Conservation (phyloP, 768 basidiomycete genomes). For the Suillus discolor region DNA sequence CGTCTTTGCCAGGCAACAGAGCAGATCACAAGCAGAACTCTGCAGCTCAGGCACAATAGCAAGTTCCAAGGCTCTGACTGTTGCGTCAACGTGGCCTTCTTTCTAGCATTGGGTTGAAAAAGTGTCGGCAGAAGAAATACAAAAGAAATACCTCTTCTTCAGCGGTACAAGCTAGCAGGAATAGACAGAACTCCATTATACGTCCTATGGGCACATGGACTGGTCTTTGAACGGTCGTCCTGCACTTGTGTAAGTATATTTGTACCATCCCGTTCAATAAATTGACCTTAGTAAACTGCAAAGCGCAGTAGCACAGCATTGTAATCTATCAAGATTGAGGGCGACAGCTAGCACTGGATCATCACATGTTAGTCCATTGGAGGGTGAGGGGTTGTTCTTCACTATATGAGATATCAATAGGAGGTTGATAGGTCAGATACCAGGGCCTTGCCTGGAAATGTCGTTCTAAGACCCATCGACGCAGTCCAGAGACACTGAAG, state of each 20-base stretch:
- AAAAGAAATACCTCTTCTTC: slow-evolving; percentile 50
- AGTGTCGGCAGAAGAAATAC: slow-evolving; percentile 11
- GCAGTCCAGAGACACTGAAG: slow-evolving; percentile 67
- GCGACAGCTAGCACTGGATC: slow-evolving; percentile 55
- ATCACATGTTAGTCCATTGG: slow-evolving; percentile 26
- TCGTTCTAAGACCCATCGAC: slow-evolving; percentile 58
- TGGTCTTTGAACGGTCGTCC: slow-evolving; percentile 58
- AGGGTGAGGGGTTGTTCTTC: slow-evolving; percentile 16
- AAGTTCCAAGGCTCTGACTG: slow-evolving; percentile 56
- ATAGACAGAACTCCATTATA: slow-evolving; percentile 52
- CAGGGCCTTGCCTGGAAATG: slow-evolving; percentile 42
- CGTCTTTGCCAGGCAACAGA: slow-evolving; percentile 53
- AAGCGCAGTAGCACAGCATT: slow-evolving; percentile 53
- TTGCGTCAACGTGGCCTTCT: slow-evolving; percentile 51
- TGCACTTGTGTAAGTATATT: slow-evolving; percentile 26
- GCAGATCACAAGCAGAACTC: slow-evolving; percentile 46
- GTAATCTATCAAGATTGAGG: slow-evolving; percentile 62
- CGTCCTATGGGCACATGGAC: slow-evolving; percentile 71
- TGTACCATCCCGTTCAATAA: slow-evolving; percentile 6
- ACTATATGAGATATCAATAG: slow-evolving; percentile 15
- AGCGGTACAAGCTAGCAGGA: slow-evolving; percentile 48
- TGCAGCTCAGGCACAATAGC: slow-evolving; percentile 42
- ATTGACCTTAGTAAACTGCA: slow-evolving; percentile 56
- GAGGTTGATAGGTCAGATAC: neutral
- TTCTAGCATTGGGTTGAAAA: neutral